Base-by-base conservation (phyloP, 83 land plant genomes). In the Isoetes engelmannii region DNA sequence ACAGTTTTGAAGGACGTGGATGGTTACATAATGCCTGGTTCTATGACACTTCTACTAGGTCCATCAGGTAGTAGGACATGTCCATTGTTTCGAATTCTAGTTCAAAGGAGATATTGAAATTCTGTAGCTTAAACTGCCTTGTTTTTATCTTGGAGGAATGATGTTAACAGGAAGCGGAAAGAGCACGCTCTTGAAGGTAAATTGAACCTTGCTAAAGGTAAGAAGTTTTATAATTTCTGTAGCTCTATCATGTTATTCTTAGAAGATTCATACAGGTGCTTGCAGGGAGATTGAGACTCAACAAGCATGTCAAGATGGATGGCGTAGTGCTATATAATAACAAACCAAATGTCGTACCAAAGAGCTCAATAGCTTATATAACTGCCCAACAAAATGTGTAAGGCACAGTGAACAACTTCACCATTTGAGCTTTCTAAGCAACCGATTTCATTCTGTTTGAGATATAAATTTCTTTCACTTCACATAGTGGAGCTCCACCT, bases 21-120 rank as follows among this genome's bases (percentile, higher is more conserved):
- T 67, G 80, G 76, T 4, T 77, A 72, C 58, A 67, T 72, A 43
- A 77, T 77, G 76, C 80, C 80, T 5, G 80, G 80, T 4, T 71
- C 76, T 10, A 67, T 72, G 69, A 72, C 76, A 47, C 67, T 77
- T 5, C 77, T 78, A 17, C 71, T 78, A 6, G 77, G 77, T 5
- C 81, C 81, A 13, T 77, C 81, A 50, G 81, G 79, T 76, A 70
- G 5, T 18, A 7, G n/a, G n/a, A n/a, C n/a, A n/a, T n/a, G n/a
- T n/a, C n/a, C n/a, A n/a, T n/a, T n/a, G n/a, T n/a, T n/a, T n/a
- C n/a, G n/a, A n/a, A n/a, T n/a, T n/a, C n/a, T n/a, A n/a, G n/a
- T n/a, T n/a, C n/a, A n/a, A n/a, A n/a, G n/a, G n/a, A n/a, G n/a
- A n/a, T n/a, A n/a, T n/a, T n/a, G n/a, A n/a, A n/a, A n/a, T n/a